Evolutionary conservation across 2,329 filamentous ascomycete species (phyloP).

Genomic region (Xylaria sp.): DNA sequence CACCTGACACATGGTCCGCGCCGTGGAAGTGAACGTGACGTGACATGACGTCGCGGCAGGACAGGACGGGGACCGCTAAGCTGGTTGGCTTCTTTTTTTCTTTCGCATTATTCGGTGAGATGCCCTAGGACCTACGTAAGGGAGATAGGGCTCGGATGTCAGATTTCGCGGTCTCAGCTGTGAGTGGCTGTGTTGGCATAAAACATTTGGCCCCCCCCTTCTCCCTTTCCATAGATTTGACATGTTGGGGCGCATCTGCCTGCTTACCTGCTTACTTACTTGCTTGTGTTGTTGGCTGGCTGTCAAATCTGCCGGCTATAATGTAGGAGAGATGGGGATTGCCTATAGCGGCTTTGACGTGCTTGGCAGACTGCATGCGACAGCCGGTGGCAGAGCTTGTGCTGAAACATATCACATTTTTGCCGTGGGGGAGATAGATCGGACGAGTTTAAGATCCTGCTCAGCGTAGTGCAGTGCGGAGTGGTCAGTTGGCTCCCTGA

Average conservation of each 20-base stretch:
- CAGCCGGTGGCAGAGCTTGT: not conserved
- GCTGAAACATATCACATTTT: constrained; percentile 2
- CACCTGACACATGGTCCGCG: constrained; percentile 20
- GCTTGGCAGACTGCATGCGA: not conserved
- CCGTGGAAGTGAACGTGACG: no score
- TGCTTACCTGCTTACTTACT: not conserved
- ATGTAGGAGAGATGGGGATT: not conserved
- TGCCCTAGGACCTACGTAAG: not conserved
- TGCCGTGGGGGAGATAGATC: not conserved
- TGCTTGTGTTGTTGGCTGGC: no score
- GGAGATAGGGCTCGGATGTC: not conserved
- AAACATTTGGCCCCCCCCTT: no score
- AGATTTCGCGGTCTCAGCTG: constrained; percentile 2
- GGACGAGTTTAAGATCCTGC: not conserved
- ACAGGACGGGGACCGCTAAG: no score
- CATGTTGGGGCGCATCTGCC: not conserved
- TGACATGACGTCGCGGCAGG: not conserved
- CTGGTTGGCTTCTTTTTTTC: no score
- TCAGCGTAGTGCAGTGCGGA: not conserved
- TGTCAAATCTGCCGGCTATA: not conserved
- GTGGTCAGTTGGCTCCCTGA: not conserved
- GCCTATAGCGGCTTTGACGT: not conserved
- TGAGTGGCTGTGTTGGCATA: not conserved
- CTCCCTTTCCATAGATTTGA: not conserved
- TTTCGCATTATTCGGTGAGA: not conserved